Evolutionary conservation across 2,329 filamentous ascomycete genomes (phyloP).

Genomic region (Penicillium sp.): DNA sequence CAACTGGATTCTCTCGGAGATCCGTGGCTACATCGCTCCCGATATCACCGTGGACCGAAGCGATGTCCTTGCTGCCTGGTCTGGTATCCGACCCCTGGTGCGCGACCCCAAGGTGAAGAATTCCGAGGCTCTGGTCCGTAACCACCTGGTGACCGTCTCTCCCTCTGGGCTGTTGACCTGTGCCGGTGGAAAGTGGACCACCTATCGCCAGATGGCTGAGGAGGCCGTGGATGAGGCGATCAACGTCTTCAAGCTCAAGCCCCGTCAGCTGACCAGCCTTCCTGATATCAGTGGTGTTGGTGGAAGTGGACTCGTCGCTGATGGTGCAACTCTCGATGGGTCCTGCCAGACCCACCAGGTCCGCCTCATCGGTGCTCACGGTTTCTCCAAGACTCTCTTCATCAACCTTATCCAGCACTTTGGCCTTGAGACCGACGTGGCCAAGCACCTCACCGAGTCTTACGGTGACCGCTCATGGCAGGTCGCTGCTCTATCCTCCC

Average conservation of each 20-base stretch:
- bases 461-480: conserved; percentile 94
- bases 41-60: conserved; percentile 81
- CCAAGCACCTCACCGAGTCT: conserved; percentile 79
- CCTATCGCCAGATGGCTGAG: conserved; percentile 89
- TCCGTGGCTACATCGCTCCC: conserved; percentile 76
- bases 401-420: conserved; percentile 95
- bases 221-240: conserved; percentile 82
- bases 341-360: conserved; percentile 81
- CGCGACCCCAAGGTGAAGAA: conserved; percentile 82
- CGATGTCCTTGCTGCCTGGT: conserved; percentile 88
- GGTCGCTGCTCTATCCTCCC: conserved; percentile 74
- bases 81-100: conserved; percentile 80
- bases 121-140: conserved; percentile 83
- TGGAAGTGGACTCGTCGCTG: conserved; percentile 68
- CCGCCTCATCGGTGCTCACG: conserved; percentile 77
- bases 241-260: conserved; percentile 62
- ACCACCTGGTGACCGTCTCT: conserved; percentile 80
- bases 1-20: conserved; percentile 81
- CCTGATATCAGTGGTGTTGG: conserved; percentile 69
- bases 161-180: conserved; percentile 77
- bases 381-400: conserved; percentile 86
- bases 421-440: conserved; percentile 86
- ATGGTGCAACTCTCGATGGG: conserved; percentile 69
- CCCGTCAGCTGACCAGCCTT: conserved; percentile 58
- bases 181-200: conserved; percentile 89